A percentile compares a stretch with the other conserved stretches of the same genome.
These are phyloP conservation scores for Ormosia semicastrata DNA, from an alignment of 306 rosid species.

Conservation along the genomic window DNA sequence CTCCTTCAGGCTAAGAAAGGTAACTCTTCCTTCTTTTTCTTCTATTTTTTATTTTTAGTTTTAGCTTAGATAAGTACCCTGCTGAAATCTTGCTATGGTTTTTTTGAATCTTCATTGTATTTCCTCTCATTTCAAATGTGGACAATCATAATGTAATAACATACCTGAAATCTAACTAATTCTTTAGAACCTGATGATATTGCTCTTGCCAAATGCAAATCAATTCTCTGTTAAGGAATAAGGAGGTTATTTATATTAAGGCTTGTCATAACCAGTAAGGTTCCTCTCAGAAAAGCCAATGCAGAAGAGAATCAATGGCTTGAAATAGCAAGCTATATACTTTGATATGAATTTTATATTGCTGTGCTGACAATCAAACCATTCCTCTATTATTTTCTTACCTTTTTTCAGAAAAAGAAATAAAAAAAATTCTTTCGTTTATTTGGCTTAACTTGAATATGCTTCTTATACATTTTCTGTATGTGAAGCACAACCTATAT, in stretches of 20 bases:
- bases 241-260: background rate
- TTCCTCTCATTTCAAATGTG: background rate
- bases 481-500: background rate
- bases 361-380: background rate
- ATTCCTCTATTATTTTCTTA: background rate
- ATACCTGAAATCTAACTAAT: background rate
- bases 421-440: background rate
- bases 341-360: background rate
- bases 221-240: background rate
- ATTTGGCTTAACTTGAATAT: background rate
- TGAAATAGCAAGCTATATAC: background rate
- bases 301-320: background rate
- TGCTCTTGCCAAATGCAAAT: background rate
- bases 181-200: background rate
- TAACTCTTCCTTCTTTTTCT: background rate
- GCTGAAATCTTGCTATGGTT: background rate
- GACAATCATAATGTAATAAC: background rate
- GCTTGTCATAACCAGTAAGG: background rate
- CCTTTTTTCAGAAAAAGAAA: accelerated
- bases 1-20: constrained; percentile 78
- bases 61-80: background rate
- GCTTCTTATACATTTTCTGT: background rate
- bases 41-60: background rate
- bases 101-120: background rate
- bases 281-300: background rate